phyloP scores from a whole-genome alignment of 345 rosid genomes.

The Ailanthus altissimus region DNA sequence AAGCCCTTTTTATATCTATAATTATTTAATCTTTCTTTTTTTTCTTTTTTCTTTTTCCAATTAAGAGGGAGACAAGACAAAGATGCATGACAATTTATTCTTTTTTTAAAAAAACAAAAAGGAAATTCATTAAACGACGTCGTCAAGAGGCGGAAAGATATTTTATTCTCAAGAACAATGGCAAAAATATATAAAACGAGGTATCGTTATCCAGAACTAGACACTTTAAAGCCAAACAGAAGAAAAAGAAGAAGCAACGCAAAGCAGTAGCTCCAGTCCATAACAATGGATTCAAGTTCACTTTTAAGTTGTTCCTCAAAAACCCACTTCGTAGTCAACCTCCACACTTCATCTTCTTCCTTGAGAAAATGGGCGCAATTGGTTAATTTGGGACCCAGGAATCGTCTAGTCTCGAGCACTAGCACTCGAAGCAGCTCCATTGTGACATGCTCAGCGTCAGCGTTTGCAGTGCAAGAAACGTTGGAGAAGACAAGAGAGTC shows the following conservation, averaged over 20 bases:
- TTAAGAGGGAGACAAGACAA: no score
- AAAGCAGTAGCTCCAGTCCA: not conserved
- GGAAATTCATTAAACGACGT: constrained; percentile 9
- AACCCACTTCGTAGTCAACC: constrained; percentile 13
- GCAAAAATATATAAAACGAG: not conserved
- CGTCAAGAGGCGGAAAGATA: constrained; percentile 1
- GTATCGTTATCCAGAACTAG: not conserved
- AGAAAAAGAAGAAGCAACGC: not conserved
- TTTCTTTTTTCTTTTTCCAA: no score
- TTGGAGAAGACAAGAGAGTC: constrained; percentile 28
- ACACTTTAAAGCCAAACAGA: not conserved
- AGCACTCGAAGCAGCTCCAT: constrained; percentile 28
- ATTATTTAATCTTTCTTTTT: no score
- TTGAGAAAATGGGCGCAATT: not conserved
- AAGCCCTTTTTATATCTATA: not conserved
- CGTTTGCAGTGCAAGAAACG: constrained; percentile 45
- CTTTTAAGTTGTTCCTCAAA: constrained; percentile 28
- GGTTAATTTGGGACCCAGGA: not conserved
- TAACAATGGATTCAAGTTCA: constrained; percentile 55
- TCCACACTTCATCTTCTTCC: constrained; percentile 16
- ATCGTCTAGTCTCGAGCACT: constrained; percentile 6
- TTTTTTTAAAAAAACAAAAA: not conserved
- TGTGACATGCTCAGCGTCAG: constrained; percentile 40
- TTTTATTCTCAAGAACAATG: not conserved
- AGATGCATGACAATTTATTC: not conserved